These are phyloP conservation scores for Aureobasidium sp. DNA, from an alignment of 2,329 filamentous ascomycete genomes.

Conservation along the genomic window DNA sequence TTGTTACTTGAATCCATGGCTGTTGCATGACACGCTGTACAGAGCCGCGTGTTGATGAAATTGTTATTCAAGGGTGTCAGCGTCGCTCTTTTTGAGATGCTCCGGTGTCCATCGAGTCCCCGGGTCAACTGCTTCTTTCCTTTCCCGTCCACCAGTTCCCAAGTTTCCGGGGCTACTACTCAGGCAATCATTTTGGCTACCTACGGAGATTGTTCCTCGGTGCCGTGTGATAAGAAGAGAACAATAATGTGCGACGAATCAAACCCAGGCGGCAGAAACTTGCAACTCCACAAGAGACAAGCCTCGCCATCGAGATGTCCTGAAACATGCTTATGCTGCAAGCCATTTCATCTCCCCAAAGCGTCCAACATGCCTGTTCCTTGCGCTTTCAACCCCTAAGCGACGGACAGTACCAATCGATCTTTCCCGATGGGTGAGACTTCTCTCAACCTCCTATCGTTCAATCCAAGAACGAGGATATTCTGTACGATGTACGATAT, in stretches of 20 bases:
- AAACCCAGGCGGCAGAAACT: background rate
- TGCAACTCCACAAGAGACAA: background rate
- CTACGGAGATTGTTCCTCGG: conserved; percentile 5
- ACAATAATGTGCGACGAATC: background rate
- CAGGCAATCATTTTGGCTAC: background rate
- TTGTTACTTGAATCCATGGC: background rate
- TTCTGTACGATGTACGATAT: conserved; percentile 4
- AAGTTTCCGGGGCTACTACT: background rate
- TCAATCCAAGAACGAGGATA: background rate
- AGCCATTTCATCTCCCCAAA: background rate
- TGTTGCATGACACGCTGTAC: background rate
- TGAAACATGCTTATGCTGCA: background rate
- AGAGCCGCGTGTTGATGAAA: background rate
- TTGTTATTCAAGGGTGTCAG: background rate
- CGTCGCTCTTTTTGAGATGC: too few species aligned
- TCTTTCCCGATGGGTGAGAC: too few species aligned
- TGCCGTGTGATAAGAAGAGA: background rate
- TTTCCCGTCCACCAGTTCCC: background rate
- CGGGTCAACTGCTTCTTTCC: background rate
- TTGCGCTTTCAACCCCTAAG: too few species aligned
- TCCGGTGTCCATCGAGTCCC: background rate
- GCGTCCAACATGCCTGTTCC: too few species aligned
- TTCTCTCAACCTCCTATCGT: too few species aligned
- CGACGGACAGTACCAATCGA: too few species aligned
- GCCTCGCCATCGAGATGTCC: background rate